Percentiles rank a stretch among this genome's conserved stretches.
Conservation (phyloP, 2,329 filamentous ascomycete genomes). For the Annulohypoxylon truncatum region DNA sequence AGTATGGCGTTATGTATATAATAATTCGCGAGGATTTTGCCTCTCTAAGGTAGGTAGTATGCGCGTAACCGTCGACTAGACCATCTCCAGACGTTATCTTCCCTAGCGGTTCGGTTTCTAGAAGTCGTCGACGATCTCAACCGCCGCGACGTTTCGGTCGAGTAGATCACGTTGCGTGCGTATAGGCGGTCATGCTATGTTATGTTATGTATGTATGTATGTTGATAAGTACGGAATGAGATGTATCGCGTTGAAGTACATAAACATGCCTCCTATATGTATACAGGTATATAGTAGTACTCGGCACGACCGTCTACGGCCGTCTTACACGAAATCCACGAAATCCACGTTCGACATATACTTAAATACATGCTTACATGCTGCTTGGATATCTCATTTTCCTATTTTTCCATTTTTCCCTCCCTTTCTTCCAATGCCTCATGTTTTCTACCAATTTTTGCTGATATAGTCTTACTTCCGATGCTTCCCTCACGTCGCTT, state of each 20-base stretch:
- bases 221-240: background rate
- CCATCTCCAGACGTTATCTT: slow-evolving; percentile 7
- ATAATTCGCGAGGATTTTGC: slow-evolving; percentile 18
- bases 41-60: background rate
- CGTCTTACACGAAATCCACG: slow-evolving; percentile 12
- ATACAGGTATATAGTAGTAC: slow-evolving; percentile 1
- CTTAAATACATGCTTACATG: slow-evolving; percentile 4
- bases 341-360: slow-evolving; percentile 4
- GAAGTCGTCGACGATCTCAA: slow-evolving; percentile 11
- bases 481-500: slow-evolving; percentile 27
- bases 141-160: slow-evolving; percentile 8
- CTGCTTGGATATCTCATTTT: slow-evolving; percentile 4
- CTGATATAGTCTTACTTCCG: slow-evolving; percentile 7
- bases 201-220: background rate
- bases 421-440: slow-evolving; percentile 5
- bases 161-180: slow-evolving; percentile 15
- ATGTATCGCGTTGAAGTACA: slow-evolving; percentile 3
- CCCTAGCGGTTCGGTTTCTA: slow-evolving; percentile 12
- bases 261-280: background rate
- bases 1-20: slow-evolving; percentile 27
- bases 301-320: slow-evolving; percentile 9
- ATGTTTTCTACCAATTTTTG: slow-evolving; percentile 3
- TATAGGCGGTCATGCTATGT: background rate
- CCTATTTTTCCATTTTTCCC: slow-evolving; percentile 5
- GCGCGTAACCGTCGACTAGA: slow-evolving; percentile 20